Conservation (phyloP, 1,284 basidiomycete species). For the Takashimella tepidaria region DNA sequence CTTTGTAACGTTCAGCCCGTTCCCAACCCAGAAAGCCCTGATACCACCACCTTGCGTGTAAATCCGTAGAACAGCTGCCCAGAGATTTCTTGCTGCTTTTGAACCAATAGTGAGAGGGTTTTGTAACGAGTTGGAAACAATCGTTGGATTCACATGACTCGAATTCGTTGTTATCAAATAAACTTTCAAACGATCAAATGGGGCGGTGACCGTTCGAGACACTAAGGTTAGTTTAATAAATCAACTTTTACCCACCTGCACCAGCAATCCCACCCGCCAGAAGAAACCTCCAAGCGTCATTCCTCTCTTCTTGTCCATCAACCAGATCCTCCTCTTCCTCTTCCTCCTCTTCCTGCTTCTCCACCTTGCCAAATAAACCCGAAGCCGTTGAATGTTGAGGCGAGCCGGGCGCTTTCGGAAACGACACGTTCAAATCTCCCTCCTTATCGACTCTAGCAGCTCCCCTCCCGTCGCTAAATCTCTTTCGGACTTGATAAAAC, state of each 20-base stretch:
- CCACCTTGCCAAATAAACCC: constrained; percentile 43
- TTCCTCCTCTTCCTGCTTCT: constrained; percentile 59
- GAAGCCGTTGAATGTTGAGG: constrained; percentile 20
- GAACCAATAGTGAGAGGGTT: constrained; percentile 17
- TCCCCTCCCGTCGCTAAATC: constrained; percentile 68
- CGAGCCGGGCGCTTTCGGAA: constrained; percentile 36
- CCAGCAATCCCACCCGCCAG: constrained; percentile 92
- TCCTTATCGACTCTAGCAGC: constrained; percentile 78
- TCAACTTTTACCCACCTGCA: constrained; percentile 61
- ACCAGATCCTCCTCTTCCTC: constrained; percentile 63
- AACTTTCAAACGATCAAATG: constrained; percentile 94
- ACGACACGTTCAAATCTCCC: constrained; percentile 55
- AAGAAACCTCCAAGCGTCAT: constrained; percentile 80
- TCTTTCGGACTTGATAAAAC: constrained; percentile 66
- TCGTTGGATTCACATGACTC: neutral
- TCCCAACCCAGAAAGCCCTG: constrained; percentile 82
- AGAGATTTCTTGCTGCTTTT: constrained; percentile 63
- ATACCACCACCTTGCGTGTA: constrained; percentile 79
- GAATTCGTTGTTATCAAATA: constrained; percentile 80
- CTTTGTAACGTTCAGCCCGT: constrained; percentile 61
- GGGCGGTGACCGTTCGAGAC: constrained; percentile 91
- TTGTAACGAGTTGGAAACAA: no score
- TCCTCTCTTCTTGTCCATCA: constrained; percentile 58
- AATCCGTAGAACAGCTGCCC: constrained; percentile 67
- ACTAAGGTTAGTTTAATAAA: no score